A percentile compares a stretch with the other conserved stretches of the same genome.
Conservation (phyloP, 2,329 filamentous ascomycete genomes). For the Fusarium virguliforme region DNA sequence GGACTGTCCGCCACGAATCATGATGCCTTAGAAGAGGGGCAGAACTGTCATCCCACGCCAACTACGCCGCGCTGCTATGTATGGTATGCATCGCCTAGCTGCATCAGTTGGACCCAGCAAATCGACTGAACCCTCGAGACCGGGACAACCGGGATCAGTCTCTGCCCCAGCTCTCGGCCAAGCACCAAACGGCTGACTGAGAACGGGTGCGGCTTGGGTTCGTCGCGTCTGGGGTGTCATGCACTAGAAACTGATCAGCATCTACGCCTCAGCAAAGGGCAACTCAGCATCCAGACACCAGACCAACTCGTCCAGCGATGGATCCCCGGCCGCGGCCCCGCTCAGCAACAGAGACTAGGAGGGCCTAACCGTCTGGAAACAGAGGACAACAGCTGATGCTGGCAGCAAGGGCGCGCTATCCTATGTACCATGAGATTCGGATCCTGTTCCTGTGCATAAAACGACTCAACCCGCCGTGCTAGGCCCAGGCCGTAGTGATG, state of each 20-base stretch:
- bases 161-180: conserved; percentile 7
- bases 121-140: conserved; percentile 20
- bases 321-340: conserved; percentile 28
- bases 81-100: conserved; percentile 48
- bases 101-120: conserved; percentile 33
- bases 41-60: conserved; percentile 22
- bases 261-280: conserved; percentile 18
- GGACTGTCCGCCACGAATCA: conserved; percentile 27
- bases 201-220: conserved; percentile 22
- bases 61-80: conserved; percentile 20
- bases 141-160: conserved; percentile 24
- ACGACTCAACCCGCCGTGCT: conserved; percentile 12
- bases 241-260: conserved; percentile 34
- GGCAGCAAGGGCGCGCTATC: conserved; percentile 31
- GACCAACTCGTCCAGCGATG: conserved; percentile 23
- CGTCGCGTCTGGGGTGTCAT: conserved; percentile 26
- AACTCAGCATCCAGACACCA: conserved; percentile 27
- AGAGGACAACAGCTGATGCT: conserved; percentile 45
- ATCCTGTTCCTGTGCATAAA: conserved; percentile 32
- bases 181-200: conserved; percentile 11
- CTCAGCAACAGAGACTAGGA: conserved; percentile 32
- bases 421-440: conserved; percentile 23
- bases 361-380: conserved; percentile 34
- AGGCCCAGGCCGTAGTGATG: conserved; percentile 8
- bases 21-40: conserved; percentile 29